These are phyloP conservation scores for Camelina laxa DNA, from an alignment of 345 rosid genomes.

Conservation along the genomic window DNA sequence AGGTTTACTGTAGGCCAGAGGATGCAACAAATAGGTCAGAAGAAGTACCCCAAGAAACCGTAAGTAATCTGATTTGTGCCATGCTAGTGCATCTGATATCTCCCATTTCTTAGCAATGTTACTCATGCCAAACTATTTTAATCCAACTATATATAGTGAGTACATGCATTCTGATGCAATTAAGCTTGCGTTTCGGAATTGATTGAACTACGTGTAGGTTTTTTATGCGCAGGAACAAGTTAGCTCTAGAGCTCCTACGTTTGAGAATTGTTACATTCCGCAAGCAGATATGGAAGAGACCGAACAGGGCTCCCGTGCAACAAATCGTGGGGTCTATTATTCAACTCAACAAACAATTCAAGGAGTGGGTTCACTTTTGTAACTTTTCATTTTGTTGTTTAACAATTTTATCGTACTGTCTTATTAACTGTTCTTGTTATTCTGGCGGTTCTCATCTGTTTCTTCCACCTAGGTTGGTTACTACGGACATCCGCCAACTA, in stretches of 20 bases:
- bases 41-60: conserved; percentile 48
- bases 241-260: conserved; percentile 51
- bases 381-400: not conserved
- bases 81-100: conserved; percentile 15
- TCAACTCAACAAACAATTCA: conserved; percentile 51
- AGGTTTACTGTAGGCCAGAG: conserved; percentile 48
- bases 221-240: conserved; percentile 47
- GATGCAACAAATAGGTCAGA: conserved; percentile 46
- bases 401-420: not conserved
- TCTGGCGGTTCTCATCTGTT: conserved; percentile 33
- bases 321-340: conserved; percentile 51
- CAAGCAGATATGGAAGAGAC: conserved; percentile 51
- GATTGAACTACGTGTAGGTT: not conserved
- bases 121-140: conserved; percentile 1
- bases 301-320: conserved; percentile 55
- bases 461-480: conserved; percentile 52
- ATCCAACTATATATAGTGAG: not conserved
- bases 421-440: not conserved
- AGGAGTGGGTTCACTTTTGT: conserved; percentile 45
- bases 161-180: conserved; percentile 7
- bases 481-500: conserved; percentile 48
- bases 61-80: conserved; percentile 46
- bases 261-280: conserved; percentile 53
- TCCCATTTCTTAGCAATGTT: not conserved
- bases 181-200: not conserved